Evolutionary conservation across 176 grass and related monocot species (phyloP), one percentile per base, ranked within the genome.

Genomic region (Juncus effusus): DNA sequence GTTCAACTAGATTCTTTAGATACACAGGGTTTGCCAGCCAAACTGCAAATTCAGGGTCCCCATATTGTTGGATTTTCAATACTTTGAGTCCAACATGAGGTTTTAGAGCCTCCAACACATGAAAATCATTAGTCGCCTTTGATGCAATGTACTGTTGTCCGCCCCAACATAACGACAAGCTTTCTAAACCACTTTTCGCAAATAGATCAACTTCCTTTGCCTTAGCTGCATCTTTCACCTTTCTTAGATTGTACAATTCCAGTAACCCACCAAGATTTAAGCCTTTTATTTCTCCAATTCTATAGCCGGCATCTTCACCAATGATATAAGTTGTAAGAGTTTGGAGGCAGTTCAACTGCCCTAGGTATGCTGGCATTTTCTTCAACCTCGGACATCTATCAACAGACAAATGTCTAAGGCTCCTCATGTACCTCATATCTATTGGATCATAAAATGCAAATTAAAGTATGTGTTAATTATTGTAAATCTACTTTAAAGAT

Each of bases 361-460:
- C 11, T 0, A 79, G 69, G 3, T 36, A 8, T 3, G 56, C 4
- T 36, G 81, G 69, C 76, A 84, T 84, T 36, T 3, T 45, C 14
- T 62, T 16, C 35, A 84, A 13, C 15, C 58, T 60, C 28, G 0
- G 2, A 2, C 81, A 84, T 38, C 36, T 42, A 37, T 59, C 3
- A 15, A 61, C 38, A 11, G 74, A 75, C 9, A 82, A 60, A 38
- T 82, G 66, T 2, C 65, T 13, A 4, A 82, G 80, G 74, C 53
- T 77, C 38, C 2, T 19, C 76, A 80, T 80, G 47, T 64, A 71
- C 13, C 72, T 76, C 70, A 79, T 84, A 55, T 79, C 42, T 15
- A 59, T 51, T 75, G 78, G 78, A 28, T 28, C 19, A 28, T 28
- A 28, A 28, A 28, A 28, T 28, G 19, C 19, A 28, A 28, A 28